These are phyloP conservation scores for Termitomyces sp. DNA, from an alignment of 768 basidiomycete species.

Conservation along the genomic window DNA sequence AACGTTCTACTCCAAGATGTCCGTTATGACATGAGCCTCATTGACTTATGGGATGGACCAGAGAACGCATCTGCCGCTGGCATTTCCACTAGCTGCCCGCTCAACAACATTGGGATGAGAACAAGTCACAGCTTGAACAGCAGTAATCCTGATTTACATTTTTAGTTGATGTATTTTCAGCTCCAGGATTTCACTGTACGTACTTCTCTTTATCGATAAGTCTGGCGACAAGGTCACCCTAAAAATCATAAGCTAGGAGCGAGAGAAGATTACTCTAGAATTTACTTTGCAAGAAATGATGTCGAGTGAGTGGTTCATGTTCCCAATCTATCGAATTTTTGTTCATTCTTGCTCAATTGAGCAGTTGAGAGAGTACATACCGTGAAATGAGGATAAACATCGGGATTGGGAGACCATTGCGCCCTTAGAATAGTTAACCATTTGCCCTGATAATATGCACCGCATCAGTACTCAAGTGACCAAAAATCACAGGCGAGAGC, in stretches of 20 bases:
- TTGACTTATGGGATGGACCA: conserved; percentile 57
- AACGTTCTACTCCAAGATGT: not conserved
- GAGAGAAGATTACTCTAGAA: not conserved
- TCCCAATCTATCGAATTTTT: conserved; percentile 47
- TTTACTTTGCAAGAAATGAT: conserved; percentile 67
- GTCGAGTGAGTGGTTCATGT: conserved; percentile 74
- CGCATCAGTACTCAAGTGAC: not conserved
- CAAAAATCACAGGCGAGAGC: conserved; percentile 11
- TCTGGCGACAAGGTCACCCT: conserved; percentile 68
- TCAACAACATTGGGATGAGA: conserved; percentile 75
- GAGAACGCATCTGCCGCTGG: conserved; percentile 69
- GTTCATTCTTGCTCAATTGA: not conserved
- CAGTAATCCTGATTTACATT: conserved; percentile 50
- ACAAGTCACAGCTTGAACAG: conserved; percentile 87
- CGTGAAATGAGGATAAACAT: conserved; percentile 80
- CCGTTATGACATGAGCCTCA: not conserved
- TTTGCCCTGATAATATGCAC: conserved; percentile 47
- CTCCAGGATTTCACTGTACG: conserved; percentile 4
- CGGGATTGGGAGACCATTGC: conserved; percentile 73
- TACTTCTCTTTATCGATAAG: conserved; percentile 55
- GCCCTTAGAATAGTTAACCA: conserved; percentile 79
- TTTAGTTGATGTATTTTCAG: not conserved
- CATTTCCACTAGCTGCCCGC: conserved; percentile 74
- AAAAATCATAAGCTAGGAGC: not conserved
- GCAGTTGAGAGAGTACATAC: conserved; percentile 31